Percentiles rank a stretch among this genome's conserved stretches.
phyloP scores from a whole-genome alignment of 2,329 filamentous ascomycete species.

The Monosporascus sp. region DNA sequence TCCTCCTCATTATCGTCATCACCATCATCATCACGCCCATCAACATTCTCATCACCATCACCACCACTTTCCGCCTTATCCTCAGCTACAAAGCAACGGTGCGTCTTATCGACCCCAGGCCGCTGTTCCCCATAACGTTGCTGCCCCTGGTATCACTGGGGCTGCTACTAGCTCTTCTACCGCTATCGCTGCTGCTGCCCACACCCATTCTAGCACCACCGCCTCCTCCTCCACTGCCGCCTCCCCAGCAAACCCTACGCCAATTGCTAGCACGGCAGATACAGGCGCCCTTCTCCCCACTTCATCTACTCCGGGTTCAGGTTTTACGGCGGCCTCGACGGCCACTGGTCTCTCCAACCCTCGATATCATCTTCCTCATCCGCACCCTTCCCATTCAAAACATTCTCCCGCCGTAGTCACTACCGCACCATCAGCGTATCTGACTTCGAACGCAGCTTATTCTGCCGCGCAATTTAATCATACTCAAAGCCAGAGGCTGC shows the following conservation, averaged over 20 bases:
- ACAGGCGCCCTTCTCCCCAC: constrained; percentile 28
- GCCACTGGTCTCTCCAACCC: constrained; percentile 19
- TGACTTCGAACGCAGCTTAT: not conserved
- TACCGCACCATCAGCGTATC: not conserved
- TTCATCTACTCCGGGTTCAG: constrained; percentile 19
- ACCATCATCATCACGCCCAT: constrained; percentile 55
- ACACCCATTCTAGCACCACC: constrained; percentile 25
- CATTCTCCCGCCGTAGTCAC: not conserved
- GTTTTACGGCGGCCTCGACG: constrained; percentile 29
- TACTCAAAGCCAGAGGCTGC: not conserved
- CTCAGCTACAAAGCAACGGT: constrained; percentile 16
- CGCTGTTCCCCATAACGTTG: constrained; percentile 1
- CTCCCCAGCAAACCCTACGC: constrained; percentile 12
- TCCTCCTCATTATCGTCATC: constrained; percentile 59
- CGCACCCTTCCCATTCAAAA: constrained; percentile 12
- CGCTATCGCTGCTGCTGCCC: constrained; percentile 5
- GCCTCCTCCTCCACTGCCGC: constrained; percentile 21
- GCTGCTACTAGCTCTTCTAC: not conserved
- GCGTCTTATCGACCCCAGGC: constrained; percentile 38
- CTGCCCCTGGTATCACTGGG: constrained; percentile 2
- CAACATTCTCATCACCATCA: constrained; percentile 55
- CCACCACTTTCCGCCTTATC: constrained; percentile 32
- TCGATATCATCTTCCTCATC: constrained; percentile 14
- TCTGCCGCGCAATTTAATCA: not conserved
- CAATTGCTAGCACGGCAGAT: not conserved